Conservation (phyloP, 192 early-diverging fungal species). For the Umbelopsis ramanniana region DNA sequence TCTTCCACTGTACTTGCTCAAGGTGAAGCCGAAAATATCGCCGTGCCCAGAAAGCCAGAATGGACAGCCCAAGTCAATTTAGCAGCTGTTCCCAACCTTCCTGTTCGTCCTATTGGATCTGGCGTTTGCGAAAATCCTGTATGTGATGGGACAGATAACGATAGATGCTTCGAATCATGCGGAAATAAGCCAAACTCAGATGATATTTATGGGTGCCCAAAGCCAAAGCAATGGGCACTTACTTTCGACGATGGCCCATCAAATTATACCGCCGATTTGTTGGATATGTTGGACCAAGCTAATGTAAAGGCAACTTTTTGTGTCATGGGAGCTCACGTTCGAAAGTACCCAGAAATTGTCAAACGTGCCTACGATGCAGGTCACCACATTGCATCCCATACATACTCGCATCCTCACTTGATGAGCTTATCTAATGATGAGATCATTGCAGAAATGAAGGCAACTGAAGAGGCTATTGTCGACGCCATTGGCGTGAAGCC, state of each 20-base stretch:
- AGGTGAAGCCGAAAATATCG: constrained; percentile 17
- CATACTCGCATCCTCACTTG: constrained; percentile 55
- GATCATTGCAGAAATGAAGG: constrained; percentile 46
- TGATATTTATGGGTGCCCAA: constrained; percentile 35
- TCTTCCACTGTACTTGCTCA: neutral
- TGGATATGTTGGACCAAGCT: constrained; percentile 53
- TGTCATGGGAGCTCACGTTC: constrained; percentile 60
- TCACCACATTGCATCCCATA: constrained; percentile 65
- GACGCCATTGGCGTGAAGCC: constrained; percentile 56
- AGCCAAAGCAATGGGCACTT: constrained; percentile 40
- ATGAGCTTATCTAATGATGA: constrained; percentile 48
- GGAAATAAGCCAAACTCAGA: constrained; percentile 27
- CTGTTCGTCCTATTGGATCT: constrained; percentile 29
- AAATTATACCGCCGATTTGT: constrained; percentile 49
- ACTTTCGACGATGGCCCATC: constrained; percentile 65
- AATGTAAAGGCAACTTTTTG: constrained; percentile 73
- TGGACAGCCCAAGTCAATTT: constrained; percentile 20
- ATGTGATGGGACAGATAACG: constrained; percentile 40
- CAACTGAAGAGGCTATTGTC: constrained; percentile 53
- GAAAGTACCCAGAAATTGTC: constrained; percentile 51
- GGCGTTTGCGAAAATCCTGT: constrained; percentile 29
- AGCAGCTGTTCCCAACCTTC: neutral
- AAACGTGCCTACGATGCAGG: constrained; percentile 52
- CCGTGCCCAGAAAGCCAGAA: constrained; percentile 9
- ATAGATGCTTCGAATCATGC: constrained; percentile 37